Percentiles rank a stretch among this genome's conserved stretches.
Conservation (phyloP, 1,284 basidiomycete species). For the Irpex rosettiformis region DNA sequence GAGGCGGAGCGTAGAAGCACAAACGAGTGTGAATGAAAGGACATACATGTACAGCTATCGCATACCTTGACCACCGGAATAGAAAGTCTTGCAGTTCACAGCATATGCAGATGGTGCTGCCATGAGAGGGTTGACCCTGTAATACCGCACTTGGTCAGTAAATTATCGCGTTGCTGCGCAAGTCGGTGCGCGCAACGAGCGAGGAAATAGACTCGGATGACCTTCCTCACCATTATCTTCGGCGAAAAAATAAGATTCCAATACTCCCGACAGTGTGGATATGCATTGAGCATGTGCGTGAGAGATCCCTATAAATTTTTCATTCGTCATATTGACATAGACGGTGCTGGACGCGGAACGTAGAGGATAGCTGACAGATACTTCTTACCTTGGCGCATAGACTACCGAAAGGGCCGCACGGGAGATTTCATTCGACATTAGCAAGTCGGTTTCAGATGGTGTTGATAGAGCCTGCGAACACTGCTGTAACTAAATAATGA, state of each 20-base stretch:
- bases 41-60: slow-evolving; percentile 13
- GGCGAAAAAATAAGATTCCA: too few species aligned
- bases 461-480: neutral
- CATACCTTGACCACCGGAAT: slow-evolving; percentile 14
- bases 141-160: slow-evolving; percentile 6
- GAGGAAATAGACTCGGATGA: too few species aligned
- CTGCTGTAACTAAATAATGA: neutral
- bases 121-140: slow-evolving; percentile 9
- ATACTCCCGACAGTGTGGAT: neutral
- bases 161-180: slow-evolving; percentile 3
- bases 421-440: too few species aligned
- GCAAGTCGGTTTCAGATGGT: too few species aligned
- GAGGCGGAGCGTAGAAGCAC: slow-evolving; percentile 7
- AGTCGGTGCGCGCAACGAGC: neutral
- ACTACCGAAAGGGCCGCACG: too few species aligned
- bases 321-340: too few species aligned
- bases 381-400: too few species aligned
- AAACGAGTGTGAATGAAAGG: slow-evolving; percentile 14
- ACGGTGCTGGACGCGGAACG: too few species aligned
- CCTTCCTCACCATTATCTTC: too few species aligned
- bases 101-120: slow-evolving; percentile 11
- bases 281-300: too few species aligned
- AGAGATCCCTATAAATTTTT: too few species aligned
- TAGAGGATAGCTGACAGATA: too few species aligned
- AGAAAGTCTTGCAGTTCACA: slow-evolving; percentile 21